Conservation (phyloP, 495 filamentous ascomycete species). For the Hypoxylon trugodes region DNA sequence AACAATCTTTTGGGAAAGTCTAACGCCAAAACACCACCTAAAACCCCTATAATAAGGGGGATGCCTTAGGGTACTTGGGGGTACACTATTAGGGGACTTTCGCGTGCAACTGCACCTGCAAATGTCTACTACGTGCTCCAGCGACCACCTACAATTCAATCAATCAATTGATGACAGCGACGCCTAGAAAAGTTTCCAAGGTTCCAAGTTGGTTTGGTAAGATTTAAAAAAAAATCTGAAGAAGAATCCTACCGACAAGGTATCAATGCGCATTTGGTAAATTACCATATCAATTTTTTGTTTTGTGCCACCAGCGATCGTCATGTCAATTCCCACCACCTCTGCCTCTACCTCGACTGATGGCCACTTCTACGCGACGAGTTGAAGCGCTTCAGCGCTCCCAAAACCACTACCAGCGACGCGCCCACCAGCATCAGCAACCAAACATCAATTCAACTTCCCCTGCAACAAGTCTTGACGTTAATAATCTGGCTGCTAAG, state of each 20-base stretch:
- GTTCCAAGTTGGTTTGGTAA: background rate
- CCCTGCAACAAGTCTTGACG: slow-evolving; percentile 14
- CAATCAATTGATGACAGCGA: slow-evolving; percentile 34
- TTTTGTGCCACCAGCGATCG: slow-evolving; percentile 45
- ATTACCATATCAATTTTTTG: slow-evolving; percentile 21
- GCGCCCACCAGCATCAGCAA: background rate
- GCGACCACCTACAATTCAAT: slow-evolving; percentile 1
- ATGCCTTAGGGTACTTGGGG: background rate
- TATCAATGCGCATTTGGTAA: slow-evolving; percentile 32
- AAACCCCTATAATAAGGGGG: background rate
- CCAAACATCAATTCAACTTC: slow-evolving; percentile 2
- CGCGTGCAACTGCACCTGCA: slow-evolving; percentile 12
- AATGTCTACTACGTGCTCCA: slow-evolving; percentile 15
- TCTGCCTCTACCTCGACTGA: slow-evolving; percentile 27
- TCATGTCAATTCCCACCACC: slow-evolving; percentile 31
- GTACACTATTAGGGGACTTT: slow-evolving; percentile 4
- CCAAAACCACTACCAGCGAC: slow-evolving; percentile 23
- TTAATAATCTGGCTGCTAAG: slow-evolving; percentile 27
- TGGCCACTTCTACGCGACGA: slow-evolving; percentile 50
- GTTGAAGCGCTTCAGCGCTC: slow-evolving; percentile 46
- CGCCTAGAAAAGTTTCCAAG: slow-evolving; percentile 15
- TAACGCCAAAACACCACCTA: background rate
- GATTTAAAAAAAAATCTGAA: background rate
- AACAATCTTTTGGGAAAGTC: no score
- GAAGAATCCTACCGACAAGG: slow-evolving; percentile 1